Evolutionary conservation across 306 rosid genomes (phyloP), one percentile per base, ranked within the genome.

Genomic region (Sicyos edulis): DNA sequence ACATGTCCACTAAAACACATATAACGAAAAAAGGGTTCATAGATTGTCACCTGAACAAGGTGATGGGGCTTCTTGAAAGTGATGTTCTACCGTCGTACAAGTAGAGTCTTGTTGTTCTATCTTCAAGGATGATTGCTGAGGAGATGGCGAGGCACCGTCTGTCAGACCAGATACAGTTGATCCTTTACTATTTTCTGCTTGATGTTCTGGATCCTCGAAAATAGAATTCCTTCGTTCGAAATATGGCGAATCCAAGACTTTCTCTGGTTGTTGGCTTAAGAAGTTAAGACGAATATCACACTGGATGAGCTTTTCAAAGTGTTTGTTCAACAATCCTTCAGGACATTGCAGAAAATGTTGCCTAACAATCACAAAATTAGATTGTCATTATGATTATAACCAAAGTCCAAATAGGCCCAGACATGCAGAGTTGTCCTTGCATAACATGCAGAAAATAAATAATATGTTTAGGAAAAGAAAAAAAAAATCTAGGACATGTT

Each of bases 221-320:
- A 81, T 81, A 77, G 88, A 78, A 55, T 80, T 59, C 37, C 67
- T 78, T 2, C 77, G 17, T 67, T 91, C 97, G 54, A 87, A 91
- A 82, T 80, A 65, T 50, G 96, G 92, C 9, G 95, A 87, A 76
- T 91, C 88, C 87, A 93, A 80, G 59, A 71, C 72, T 68, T 85
- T 82, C 72, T 88, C 89, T 70, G 91, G 92, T 62, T 91, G 96
- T 76, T 2, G 89, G 83, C 96, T 93, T 75, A 93, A 83, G 77
- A 78, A 81, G 78, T 84, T 80, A 34, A 93, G 99, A 68, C 85
- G 95, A 57, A 44, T 56, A 49, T 91, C 92, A 42, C 95, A 88
- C 82, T 91, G 99, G 71, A 91, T 78, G 76, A 93, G 95, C 91
- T 88, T 92, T 83, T 92, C 97, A 81, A 88, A 92, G 81, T 92